A percentile compares a stretch with the other conserved stretches of the same genome.
Evolutionary conservation across 768 basidiomycete genomes (phyloP).

Genomic region (Boletales sp.): DNA sequence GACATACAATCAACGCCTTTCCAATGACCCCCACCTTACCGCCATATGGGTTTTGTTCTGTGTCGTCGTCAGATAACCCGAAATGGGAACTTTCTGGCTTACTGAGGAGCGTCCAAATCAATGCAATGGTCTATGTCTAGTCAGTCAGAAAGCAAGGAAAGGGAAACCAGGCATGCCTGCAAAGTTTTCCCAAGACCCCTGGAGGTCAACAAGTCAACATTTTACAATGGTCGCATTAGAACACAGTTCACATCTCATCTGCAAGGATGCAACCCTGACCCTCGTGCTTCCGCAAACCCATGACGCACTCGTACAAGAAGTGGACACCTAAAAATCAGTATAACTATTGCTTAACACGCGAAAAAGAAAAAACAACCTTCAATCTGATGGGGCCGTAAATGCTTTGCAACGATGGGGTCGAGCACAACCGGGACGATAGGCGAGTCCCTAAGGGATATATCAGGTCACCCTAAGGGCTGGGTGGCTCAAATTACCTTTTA

Average conservation of each 20-base stretch:
- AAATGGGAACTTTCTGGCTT: constrained; percentile 24
- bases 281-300: constrained; percentile 89
- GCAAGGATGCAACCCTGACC: constrained; percentile 94
- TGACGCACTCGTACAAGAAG: constrained; percentile 94
- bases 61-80: background rate
- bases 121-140: constrained; percentile 62
- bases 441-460: constrained; percentile 42
- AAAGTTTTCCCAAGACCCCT: constrained; percentile 98
- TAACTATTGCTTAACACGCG: background rate
- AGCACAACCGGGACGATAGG: constrained; percentile 80
- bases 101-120: constrained; percentile 93
- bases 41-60: constrained; percentile 83
- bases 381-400: constrained; percentile 83
- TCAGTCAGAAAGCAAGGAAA: constrained; percentile 9
- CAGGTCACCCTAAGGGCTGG: constrained; percentile 1
- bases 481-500: constrained; percentile 49
- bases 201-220: constrained; percentile 15
- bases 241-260: constrained; percentile 76
- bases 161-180: constrained; percentile 43
- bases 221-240: constrained; percentile 1
- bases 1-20: constrained; percentile 91
- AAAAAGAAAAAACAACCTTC: constrained; percentile 54
- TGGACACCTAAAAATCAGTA: constrained; percentile 51
- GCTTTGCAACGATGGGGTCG: constrained; percentile 76
- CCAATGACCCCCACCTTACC: constrained; percentile 52